These are phyloP conservation scores for Cornus suecica DNA, from an alignment of 148 eudicot genomes.

Conservation along the genomic window DNA sequence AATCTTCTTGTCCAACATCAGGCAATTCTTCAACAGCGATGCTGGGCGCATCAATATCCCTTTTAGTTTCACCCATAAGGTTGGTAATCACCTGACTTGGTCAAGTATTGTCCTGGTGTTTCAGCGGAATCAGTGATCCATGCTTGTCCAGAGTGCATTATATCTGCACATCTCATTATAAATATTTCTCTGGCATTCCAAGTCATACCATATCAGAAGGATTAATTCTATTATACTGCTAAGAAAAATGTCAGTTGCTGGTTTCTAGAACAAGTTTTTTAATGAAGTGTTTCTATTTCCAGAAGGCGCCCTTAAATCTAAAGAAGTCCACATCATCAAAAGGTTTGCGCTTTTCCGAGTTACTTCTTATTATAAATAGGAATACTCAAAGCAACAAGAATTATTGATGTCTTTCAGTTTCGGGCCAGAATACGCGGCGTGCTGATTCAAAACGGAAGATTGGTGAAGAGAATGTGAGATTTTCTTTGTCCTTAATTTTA, in stretches of 20 bases:
- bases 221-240: not conserved
- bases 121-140: not conserved
- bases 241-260: not conserved
- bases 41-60: not conserved
- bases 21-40: not conserved
- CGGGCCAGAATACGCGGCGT: constrained; percentile 22
- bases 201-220: not conserved
- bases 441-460: constrained; percentile 21
- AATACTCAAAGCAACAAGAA: constrained; percentile 16
- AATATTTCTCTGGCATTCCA: not conserved
- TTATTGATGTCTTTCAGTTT: constrained; percentile 28
- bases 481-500: not conserved
- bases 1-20: not conserved
- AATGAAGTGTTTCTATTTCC: constrained; percentile 20
- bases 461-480: constrained; percentile 23
- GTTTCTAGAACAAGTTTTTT: not conserved
- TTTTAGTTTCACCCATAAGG: not conserved
- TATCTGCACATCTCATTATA: not conserved
- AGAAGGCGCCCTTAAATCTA: constrained; percentile 26
- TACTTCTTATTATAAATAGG: constrained; percentile 3
- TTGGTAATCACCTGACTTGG: not conserved
- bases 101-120: not conserved
- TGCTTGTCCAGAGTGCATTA: not conserved
- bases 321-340: constrained; percentile 20
- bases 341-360: constrained; percentile 26